Evolutionary conservation across 208 protist genomes (phyloP), one percentile per base, ranked within the genome.

Genomic region (Entamoeba histolytica): DNA sequence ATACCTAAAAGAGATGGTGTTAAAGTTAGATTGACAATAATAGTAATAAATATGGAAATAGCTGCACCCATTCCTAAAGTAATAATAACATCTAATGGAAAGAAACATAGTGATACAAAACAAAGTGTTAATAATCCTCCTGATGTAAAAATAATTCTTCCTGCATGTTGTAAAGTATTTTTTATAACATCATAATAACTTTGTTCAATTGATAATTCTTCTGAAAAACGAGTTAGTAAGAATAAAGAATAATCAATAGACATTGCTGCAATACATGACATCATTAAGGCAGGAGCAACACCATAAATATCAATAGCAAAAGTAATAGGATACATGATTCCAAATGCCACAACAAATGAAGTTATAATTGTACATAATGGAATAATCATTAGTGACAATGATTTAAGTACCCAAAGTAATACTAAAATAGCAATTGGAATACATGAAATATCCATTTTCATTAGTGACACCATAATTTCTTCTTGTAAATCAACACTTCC

Each of bases 171-270:
- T 17, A 95, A 51, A 92, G 94, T 95, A 23, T 92, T 78, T 10
- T 69, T 61, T 28, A 97, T 93, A 19, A 95, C 92, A 5, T 92
- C 61, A 28, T 92, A 49, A 3, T 94, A 44, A 19, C 78, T 0
- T 49, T 91, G 57, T n/a, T 93, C 78, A 31, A 91, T 91, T 5
- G 0, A 50, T 31, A 96, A 49, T 92, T 96, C 95, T 91, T 96
- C 96, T 17, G 92, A 69, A 92, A 95, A 96, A 91, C 95, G 94
- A 17, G 96, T 94, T 23, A 96, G 93, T 23, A 96, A 93, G 92
- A 97, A 96, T 31, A 96, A 94, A 19, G 94, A 94, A 94, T 96
- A 78, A 35, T 78, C 61, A 23, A 78, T 35, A n/a, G 61, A 0
- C 1, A 5, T 78, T 8, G 61, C 61, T 1, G 61, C 61, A 78